Conservation (phyloP, 2,329 filamentous ascomycete species). For the Thielaviopsis ethacetica region DNA sequence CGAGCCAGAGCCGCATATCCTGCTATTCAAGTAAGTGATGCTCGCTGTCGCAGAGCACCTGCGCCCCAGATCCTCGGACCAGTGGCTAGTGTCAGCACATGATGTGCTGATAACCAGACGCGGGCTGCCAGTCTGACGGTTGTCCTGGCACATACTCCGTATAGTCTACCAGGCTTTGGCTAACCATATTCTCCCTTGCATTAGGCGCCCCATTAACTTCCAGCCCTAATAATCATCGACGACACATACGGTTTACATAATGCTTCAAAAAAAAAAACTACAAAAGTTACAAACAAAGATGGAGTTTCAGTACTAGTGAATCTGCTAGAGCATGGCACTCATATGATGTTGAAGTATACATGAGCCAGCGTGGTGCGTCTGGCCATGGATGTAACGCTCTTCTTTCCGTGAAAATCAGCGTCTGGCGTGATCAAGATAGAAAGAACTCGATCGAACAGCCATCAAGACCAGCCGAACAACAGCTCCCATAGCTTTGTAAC, state of each 20-base stretch:
- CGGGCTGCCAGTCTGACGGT: too few species aligned
- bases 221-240: constrained; percentile 1
- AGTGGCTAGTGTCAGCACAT: too few species aligned
- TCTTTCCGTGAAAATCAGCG: too few species aligned
- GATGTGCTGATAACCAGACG: not conserved
- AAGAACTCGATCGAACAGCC: too few species aligned
- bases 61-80: too few species aligned
- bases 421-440: too few species aligned
- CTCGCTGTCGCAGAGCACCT: not conserved
- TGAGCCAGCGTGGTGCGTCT: too few species aligned
- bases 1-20: constrained; percentile 93
- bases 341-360: too few species aligned
- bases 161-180: constrained; percentile 13
- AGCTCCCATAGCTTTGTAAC: too few species aligned
- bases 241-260: not conserved
- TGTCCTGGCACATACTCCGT: too few species aligned
- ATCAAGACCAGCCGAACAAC: too few species aligned
- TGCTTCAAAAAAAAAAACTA: not conserved
- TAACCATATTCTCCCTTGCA: constrained; percentile 8
- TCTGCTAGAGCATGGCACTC: not conserved
- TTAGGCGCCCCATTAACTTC: constrained; percentile 70
- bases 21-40: constrained; percentile 80
- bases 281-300: not conserved
- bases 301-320: not conserved
- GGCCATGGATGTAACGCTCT: too few species aligned